Evolutionary conservation across 163 green algal genomes (phyloP), one percentile per base, ranked within the genome.

Genomic region (Chloromonas sp.): DNA sequence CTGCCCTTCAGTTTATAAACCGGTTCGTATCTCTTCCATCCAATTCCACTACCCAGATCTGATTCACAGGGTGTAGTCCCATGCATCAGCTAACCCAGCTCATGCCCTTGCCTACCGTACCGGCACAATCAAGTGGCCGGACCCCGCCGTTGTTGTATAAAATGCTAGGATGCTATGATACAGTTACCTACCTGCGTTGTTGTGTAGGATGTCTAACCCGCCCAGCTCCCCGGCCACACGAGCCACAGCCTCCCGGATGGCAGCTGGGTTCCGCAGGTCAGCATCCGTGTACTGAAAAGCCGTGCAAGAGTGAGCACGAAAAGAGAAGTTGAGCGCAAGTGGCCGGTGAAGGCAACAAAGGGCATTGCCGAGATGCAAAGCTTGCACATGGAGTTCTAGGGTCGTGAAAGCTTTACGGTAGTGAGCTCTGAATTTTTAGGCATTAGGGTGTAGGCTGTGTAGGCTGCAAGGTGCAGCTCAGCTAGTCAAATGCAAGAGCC

Each of bases 161-260:
- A 36, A 36, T 36, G 36, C 36, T 36, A 36, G 36, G 36, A 36
- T 36, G 36, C 36, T 36, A 36, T 36, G 36, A 36, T 36, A 36
- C 36, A 36, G 36, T 36, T 36, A 36, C 78, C 36, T 15, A 84
- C 86, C 82, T 81, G 88, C 90, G 79, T 94, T 93, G 83, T 96
- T 94, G 8, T 93, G 87, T 79, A 97, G 85, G 83, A 98, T 96
- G 86, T 98, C 94, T 61, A 97, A 84, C 5, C 83, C 62, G 0
- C 92, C 91, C 62, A 95, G 60, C 71, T 83, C 85, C 71, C 70
- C 70, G 1, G 71, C 80, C 3, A 86, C 83, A 1, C 71, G 36
- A 1, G 61, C 76, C 15, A 95, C 89, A 87, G 93, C 91, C 15
- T 90, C 85, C 0, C 87, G 61, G 79, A 95, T 94, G 59, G 87